Conservation (phyloP, 495 filamentous ascomycete genomes). For the Talaromyces adpressus region DNA sequence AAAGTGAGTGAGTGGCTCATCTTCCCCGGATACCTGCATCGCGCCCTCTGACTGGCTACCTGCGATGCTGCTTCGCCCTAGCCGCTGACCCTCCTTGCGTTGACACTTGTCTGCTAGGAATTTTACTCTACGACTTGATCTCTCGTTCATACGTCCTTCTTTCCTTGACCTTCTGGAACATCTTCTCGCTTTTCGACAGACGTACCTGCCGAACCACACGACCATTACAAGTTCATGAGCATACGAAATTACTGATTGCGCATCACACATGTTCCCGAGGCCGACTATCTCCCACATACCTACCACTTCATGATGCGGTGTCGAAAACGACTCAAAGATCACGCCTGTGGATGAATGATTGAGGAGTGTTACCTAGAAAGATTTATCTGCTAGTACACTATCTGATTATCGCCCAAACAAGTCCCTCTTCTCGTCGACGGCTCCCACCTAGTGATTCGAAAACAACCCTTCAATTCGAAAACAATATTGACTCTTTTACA, state of each 20-base stretch:
- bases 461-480: background rate
- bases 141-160: conserved; percentile 22
- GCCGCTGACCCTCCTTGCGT: conserved; percentile 27
- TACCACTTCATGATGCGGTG: conserved; percentile 37
- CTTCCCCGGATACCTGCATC: conserved; percentile 29
- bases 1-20: conserved; percentile 18
- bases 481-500: conserved; percentile 8
- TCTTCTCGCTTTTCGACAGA: conserved; percentile 11
- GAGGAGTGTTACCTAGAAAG: conserved; percentile 19
- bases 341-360: conserved; percentile 34
- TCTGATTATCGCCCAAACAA: background rate
- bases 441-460: background rate
- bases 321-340: conserved; percentile 43
- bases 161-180: conserved; percentile 10
- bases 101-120: conserved; percentile 18
- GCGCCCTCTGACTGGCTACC: conserved; percentile 12
- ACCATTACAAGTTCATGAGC: conserved; percentile 5
- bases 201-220: background rate
- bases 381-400: conserved; percentile 19
- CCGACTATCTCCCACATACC: background rate
- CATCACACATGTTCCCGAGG: background rate
- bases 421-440: background rate
- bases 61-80: conserved; percentile 17
- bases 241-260: conserved; percentile 8
- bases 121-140: conserved; percentile 17